Percentiles rank a stretch among this genome's conserved stretches.
phyloP scores from a whole-genome alignment of 129 eudicot species.

The Tagetes patula region DNA sequence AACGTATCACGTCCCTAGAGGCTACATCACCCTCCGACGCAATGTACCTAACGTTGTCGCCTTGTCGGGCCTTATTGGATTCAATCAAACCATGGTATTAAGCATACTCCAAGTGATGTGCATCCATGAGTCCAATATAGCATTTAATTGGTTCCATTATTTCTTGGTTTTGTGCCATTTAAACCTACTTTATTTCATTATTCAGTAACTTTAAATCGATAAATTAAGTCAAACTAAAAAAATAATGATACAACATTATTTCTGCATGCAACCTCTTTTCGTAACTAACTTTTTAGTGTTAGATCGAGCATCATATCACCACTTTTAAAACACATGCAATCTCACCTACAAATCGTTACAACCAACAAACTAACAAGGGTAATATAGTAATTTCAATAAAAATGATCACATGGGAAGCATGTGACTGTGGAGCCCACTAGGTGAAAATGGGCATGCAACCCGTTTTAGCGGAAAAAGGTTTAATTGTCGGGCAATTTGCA shows the following conservation, averaged over 20 bases:
- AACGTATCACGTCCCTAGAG: too few relatives aligned
- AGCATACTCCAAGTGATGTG: too few relatives aligned
- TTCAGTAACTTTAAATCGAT: background rate
- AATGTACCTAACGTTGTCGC: too few relatives aligned
- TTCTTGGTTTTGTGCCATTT: too few relatives aligned
- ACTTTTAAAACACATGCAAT: background rate
- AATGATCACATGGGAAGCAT: constrained; percentile 71
- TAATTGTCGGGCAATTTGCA: constrained; percentile 48
- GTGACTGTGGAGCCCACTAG: constrained; percentile 63
- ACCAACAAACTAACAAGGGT: background rate
- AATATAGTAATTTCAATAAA: background rate
- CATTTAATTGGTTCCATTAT: too few relatives aligned
- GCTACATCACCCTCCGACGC: too few relatives aligned
- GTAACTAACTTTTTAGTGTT: background rate
- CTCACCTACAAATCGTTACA: background rate
- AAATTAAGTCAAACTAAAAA: background rate
- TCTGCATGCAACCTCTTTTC: background rate
- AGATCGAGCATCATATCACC: background rate
- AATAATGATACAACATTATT: background rate
- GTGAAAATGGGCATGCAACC: constrained; percentile 29
- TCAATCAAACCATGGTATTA: too few relatives aligned
- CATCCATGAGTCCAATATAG: too few relatives aligned
- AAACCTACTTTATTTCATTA: background rate
- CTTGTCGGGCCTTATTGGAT: too few relatives aligned
- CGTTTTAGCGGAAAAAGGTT: constrained; percentile 56